phyloP scores from a whole-genome alignment of 768 basidiomycete genomes.

The Pulveroboletus ravenelii region DNA sequence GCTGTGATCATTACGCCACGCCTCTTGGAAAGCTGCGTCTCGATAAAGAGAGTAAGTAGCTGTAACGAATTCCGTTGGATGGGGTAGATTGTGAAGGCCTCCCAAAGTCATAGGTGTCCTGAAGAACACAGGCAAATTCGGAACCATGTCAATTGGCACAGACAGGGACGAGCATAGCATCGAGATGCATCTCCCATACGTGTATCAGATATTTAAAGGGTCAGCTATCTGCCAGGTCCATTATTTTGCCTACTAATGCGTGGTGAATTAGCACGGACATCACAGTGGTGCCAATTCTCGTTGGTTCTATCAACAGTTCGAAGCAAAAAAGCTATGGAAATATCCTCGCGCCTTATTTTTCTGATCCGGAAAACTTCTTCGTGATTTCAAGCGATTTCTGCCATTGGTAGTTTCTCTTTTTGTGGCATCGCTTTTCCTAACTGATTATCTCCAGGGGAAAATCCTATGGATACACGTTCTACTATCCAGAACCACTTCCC shows the following conservation, averaged over 20 bases:
- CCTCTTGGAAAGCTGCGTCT: slow-evolving; percentile 81
- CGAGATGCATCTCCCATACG: slow-evolving; percentile 95
- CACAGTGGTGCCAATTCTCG: slow-evolving; percentile 81
- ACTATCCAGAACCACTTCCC: slow-evolving; percentile 64
- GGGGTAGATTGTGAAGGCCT: slow-evolving; percentile 4
- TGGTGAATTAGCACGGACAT: slow-evolving; percentile 56
- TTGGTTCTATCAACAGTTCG: slow-evolving; percentile 66
- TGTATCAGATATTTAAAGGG: slow-evolving; percentile 82
- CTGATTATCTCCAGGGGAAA: slow-evolving; percentile 54
- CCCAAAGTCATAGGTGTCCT: slow-evolving; percentile 14
- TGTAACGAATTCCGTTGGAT: background rate
- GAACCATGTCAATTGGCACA: slow-evolving; percentile 53
- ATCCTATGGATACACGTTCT: slow-evolving; percentile 83
- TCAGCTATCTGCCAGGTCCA: slow-evolving; percentile 29
- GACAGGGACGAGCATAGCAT: slow-evolving; percentile 97
- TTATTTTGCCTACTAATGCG: slow-evolving; percentile 2
- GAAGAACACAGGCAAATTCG: slow-evolving; percentile 44
- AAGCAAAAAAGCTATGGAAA: slow-evolving; percentile 61
- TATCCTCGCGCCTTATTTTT: slow-evolving; percentile 77
- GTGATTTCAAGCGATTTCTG: slow-evolving; percentile 97
- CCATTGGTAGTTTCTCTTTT: slow-evolving; percentile 66
- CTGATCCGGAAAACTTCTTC: slow-evolving; percentile 74
- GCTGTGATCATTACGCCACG: slow-evolving; percentile 74
- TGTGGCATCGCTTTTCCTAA: background rate
- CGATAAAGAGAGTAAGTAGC: slow-evolving; percentile 67